Conservation (phyloP, 129 eudicot species). For the Arctium lappa region DNA sequence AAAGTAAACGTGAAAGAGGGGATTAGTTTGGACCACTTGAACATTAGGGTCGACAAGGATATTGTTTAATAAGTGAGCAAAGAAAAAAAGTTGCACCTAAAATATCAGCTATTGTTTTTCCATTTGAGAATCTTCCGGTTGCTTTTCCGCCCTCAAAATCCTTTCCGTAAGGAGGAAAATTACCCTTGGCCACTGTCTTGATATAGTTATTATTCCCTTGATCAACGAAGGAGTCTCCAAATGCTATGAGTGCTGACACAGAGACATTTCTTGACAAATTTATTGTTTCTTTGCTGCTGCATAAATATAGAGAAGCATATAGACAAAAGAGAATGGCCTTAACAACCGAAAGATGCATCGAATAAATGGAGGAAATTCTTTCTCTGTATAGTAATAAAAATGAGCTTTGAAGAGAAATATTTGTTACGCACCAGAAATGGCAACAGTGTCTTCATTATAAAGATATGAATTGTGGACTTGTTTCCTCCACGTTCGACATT, state of each 20-base stretch:
- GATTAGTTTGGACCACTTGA: not conserved
- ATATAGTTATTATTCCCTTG: slow-evolving; percentile 60
- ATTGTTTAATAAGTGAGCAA: not conserved
- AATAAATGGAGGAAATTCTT: slow-evolving; percentile 31
- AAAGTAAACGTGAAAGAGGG: not conserved
- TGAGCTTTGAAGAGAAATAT: not conserved
- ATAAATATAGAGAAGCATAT: not conserved
- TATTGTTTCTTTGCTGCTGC: slow-evolving; percentile 7
- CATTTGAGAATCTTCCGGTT: slow-evolving; percentile 65
- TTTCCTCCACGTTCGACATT: not conserved
- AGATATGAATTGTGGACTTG: not conserved
- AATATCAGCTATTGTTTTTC: slow-evolving; percentile 58
- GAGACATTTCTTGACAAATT: slow-evolving; percentile 23
- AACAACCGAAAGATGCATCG: not conserved
- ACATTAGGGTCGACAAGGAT: not conserved
- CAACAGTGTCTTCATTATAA: not conserved
- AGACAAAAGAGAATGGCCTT: not conserved
- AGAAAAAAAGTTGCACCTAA: slow-evolving; percentile 31
- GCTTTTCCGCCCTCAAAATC: slow-evolving; percentile 64
- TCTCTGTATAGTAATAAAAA: slow-evolving; percentile 36
- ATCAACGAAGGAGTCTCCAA: slow-evolving; percentile 73
- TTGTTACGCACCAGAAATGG: not conserved
- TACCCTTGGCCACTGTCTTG: slow-evolving; percentile 40
- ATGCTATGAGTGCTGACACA: slow-evolving; percentile 47
- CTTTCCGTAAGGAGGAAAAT: slow-evolving; percentile 64